Evolutionary conservation across 129 eudicot species (phyloP), one percentile per base, ranked within the genome.

Genomic region (Daucus carota): DNA sequence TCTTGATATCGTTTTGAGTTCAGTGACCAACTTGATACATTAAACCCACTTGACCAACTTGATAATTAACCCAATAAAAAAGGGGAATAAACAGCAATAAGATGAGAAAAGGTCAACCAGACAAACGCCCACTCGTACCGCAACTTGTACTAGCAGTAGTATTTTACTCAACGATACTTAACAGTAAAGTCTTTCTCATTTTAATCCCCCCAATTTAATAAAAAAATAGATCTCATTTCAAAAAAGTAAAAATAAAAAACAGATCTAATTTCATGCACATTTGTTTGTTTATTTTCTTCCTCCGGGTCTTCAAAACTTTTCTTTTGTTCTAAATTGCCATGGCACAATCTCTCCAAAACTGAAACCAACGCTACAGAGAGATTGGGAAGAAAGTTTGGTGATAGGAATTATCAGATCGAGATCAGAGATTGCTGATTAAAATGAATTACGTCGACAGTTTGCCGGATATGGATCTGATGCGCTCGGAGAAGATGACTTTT

Each of bases 401-500:
- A 12, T 43, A 42, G 17, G 54, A 26, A 41, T 45, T 40, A 78
- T 82, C 83, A 79, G 92, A 88, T 88, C 89, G 73, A 42, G 60
- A 24, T 65, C 63, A 28, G 36, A 3, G 67, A 26, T 33, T 43
- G 15, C n/a, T n/a, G n/a, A n/a, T n/a, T n/a, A 87, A 45, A 74
- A 93, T 93, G 98, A 85, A 90, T 79, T 80, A 80, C 85, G 73
- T 90, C 33, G 88, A 86, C 86, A 88, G 87, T 47, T 81, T 93
- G 78, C 98, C 98, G 75, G 76, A 83, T 68, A 93, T 93, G 98
- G 98, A 93, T 90, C 94, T 93, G 89, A 88, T 93, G 98, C 89
- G 98, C 74, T 93, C 98, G 76, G 98, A 93, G 91, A 88, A 88
- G 96, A 93, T 93, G 98, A 84, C 88, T 31, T 83, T 79, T 38